A percentile compares a stretch with the other conserved stretches of the same genome.
These are phyloP conservation scores for Wickerhamiella azymoides DNA, from an alignment of 805 yeast genomes.

Conservation along the genomic window DNA sequence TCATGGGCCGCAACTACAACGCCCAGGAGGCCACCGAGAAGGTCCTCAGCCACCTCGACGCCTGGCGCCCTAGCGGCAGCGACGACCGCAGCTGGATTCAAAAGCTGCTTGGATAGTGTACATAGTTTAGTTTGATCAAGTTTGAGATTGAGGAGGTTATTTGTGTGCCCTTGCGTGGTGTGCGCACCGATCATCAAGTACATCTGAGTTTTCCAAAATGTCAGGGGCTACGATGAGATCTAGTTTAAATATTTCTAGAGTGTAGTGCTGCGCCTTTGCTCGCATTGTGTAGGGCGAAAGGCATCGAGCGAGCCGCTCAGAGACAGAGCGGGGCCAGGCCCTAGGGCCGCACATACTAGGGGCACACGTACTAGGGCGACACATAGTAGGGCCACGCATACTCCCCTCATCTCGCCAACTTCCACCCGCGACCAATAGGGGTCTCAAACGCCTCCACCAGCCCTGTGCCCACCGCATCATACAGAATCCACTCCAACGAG, in stretches of 20 bases:
- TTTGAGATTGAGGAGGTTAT: not conserved
- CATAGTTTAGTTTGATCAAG: not conserved
- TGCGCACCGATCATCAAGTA: not conserved
- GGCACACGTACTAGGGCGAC: too few relatives aligned
- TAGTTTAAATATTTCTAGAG: too few relatives aligned
- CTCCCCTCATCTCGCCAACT: slow-evolving; percentile 22
- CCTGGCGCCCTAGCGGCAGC: slow-evolving; percentile 43
- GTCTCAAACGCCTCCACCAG: slow-evolving; percentile 42
- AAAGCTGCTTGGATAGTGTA: slow-evolving; percentile 5
- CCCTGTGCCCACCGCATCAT: slow-evolving; percentile 43
- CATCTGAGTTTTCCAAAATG: not conserved
- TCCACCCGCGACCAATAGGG: slow-evolving; percentile 50
- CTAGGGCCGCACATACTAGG: too few relatives aligned
- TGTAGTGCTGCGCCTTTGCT: too few relatives aligned
- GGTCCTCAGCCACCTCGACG: slow-evolving; percentile 60
- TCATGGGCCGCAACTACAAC: slow-evolving; percentile 79
- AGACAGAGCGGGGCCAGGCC: too few relatives aligned
- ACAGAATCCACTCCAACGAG: slow-evolving; percentile 39
- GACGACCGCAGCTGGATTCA: slow-evolving; percentile 14
- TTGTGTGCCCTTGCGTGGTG: not conserved
- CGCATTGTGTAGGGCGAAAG: too few relatives aligned
- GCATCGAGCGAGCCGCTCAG: too few relatives aligned
- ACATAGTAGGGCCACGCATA: too few relatives aligned
- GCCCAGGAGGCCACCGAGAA: slow-evolving; percentile 65
- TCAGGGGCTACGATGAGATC: too few relatives aligned